Evolutionary conservation across 2,329 filamentous ascomycete genomes (phyloP).

Genomic region (Penicillium sp.): DNA sequence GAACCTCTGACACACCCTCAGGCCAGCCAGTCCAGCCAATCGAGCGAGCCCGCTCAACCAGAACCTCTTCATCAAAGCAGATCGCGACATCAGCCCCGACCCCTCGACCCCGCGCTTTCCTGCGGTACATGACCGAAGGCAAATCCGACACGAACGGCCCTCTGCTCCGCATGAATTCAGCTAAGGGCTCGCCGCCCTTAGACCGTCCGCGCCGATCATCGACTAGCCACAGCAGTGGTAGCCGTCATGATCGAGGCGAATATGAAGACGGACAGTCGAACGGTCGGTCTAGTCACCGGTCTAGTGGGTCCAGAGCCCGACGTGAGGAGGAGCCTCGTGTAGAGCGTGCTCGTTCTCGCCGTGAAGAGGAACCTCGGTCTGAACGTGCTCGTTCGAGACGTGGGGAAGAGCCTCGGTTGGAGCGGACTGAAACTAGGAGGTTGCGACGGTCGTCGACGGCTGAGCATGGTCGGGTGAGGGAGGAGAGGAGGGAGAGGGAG

Average conservation of each 20-base stretch:
- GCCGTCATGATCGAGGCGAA: slow-evolving; percentile 20
- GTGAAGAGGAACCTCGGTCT: neutral
- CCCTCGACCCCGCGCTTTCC: slow-evolving; percentile 28
- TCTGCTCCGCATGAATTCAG: slow-evolving; percentile 38
- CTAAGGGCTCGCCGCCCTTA: slow-evolving; percentile 31
- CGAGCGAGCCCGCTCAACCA: slow-evolving; percentile 22
- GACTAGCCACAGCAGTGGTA: slow-evolving; percentile 29
- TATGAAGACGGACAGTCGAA: slow-evolving; percentile 25
- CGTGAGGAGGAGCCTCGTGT: slow-evolving; percentile 27
- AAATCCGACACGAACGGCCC: slow-evolving; percentile 40
- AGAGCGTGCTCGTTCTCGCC: slow-evolving; percentile 2
- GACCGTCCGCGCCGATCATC: slow-evolving; percentile 34
- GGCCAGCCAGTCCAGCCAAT: slow-evolving; percentile 23
- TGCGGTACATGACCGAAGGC: slow-evolving; percentile 40
- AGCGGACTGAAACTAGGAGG: slow-evolving; percentile 17
- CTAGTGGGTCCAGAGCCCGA: slow-evolving; percentile 11
- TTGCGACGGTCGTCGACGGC: slow-evolving; percentile 23
- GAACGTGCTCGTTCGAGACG: slow-evolving; percentile 25
- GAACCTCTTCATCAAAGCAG: slow-evolving; percentile 28
- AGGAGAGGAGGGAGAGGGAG: slow-evolving; percentile 20
- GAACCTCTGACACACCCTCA: slow-evolving; percentile 13
- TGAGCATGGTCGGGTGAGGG: slow-evolving; percentile 19
- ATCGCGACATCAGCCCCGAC: slow-evolving; percentile 18
- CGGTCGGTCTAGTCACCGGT: slow-evolving; percentile 11
- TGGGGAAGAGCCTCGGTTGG: slow-evolving; percentile 26